Evolutionary conservation across 1,284 basidiomycete species (phyloP).

Genomic region (Exobasidium rhododendri): DNA sequence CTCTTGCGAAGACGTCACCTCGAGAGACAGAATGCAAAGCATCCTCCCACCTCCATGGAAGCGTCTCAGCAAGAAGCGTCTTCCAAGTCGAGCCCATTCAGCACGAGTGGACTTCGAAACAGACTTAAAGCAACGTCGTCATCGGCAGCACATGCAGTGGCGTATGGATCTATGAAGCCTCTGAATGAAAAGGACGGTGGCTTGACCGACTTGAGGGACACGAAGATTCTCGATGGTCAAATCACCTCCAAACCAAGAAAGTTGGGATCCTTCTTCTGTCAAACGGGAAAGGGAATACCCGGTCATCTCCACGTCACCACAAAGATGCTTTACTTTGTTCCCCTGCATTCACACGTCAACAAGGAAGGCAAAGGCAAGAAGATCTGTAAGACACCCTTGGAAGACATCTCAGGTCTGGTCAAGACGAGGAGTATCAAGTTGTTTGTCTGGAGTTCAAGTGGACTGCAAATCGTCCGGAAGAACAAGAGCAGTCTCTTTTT

Average conservation of each 20-base stretch:
- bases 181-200: slow-evolving; percentile 16
- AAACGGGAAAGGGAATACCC: slow-evolving; percentile 44
- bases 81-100: not conserved
- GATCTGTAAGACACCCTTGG: slow-evolving; percentile 36
- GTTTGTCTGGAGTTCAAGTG: slow-evolving; percentile 43
- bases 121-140: slow-evolving; percentile 10
- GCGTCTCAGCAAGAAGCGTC: not conserved
- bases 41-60: not conserved
- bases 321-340: slow-evolving; percentile 39
- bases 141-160: slow-evolving; percentile 23
- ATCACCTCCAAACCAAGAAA: slow-evolving; percentile 30
- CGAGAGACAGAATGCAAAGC: slow-evolving; percentile 12
- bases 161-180: slow-evolving; percentile 15
- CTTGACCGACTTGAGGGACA: slow-evolving; percentile 24
- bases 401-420: slow-evolving; percentile 42
- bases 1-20: slow-evolving; percentile 46
- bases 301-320: slow-evolving; percentile 49
- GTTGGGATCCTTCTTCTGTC: slow-evolving; percentile 52
- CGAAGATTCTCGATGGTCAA: slow-evolving; percentile 21
- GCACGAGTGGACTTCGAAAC: not conserved
- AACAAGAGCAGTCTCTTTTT: slow-evolving; percentile 40
- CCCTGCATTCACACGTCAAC: slow-evolving; percentile 35
- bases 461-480: slow-evolving; percentile 43
- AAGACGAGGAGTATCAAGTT: slow-evolving; percentile 48
- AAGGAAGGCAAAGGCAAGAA: slow-evolving; percentile 24